Conservation (phyloP, 1,139 yeast genomes). For the Sugiyamaella novakii region DNA sequence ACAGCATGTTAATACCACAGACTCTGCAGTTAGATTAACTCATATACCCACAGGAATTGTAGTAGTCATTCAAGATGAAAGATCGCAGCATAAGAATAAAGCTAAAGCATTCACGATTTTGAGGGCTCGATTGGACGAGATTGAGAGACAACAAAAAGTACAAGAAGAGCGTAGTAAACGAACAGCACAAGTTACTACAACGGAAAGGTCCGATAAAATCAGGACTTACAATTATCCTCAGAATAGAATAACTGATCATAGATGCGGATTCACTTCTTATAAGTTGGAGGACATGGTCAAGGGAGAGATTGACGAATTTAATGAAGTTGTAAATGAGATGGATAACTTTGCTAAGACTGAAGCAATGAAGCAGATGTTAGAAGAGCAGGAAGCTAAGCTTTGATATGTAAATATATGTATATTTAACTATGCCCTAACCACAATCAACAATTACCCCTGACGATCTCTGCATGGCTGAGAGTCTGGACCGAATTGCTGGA, state of each 20-base stretch:
- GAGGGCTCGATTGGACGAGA: slow-evolving; percentile 81
- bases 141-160: slow-evolving; percentile 66
- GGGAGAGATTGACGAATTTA: slow-evolving; percentile 65
- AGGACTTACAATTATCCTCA: slow-evolving; percentile 93
- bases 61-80: slow-evolving; percentile 89
- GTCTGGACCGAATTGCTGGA: no score
- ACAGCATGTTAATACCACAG: slow-evolving; percentile 97
- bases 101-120: slow-evolving; percentile 90
- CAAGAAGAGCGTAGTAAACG: slow-evolving; percentile 68
- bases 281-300: slow-evolving; percentile 80
- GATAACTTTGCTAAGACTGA: slow-evolving; percentile 51
- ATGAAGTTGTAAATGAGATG: slow-evolving; percentile 60
- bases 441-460: not conserved
- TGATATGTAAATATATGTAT: slow-evolving; percentile 3
- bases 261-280: slow-evolving; percentile 77
- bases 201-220: slow-evolving; percentile 90
- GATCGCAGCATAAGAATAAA: slow-evolving; percentile 93
- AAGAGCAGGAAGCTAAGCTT: slow-evolving; percentile 8
- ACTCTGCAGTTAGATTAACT: slow-evolving; percentile 91
- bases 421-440: not conserved
- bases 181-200: slow-evolving; percentile 80
- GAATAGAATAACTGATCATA: slow-evolving; percentile 89
- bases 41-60: slow-evolving; percentile 91
- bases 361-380: slow-evolving; percentile 46
- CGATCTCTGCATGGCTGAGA: not conserved